Conservation (phyloP, 331 rosid genomes). For the Phaseolus coccineus region DNA sequence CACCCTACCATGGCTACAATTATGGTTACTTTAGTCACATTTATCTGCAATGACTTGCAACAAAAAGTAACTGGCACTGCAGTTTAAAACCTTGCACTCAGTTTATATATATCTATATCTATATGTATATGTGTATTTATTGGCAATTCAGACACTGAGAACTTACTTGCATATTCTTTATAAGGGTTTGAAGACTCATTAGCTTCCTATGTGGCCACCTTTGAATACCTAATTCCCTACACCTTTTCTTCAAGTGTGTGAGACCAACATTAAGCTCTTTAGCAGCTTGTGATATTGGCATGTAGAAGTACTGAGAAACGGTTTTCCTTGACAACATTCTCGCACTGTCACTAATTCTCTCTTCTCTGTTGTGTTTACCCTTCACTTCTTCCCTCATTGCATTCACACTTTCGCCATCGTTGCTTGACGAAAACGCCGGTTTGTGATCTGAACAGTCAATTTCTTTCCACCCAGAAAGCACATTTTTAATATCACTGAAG, state of each 20-base stretch:
- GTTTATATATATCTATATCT: neutral
- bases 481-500: slow-evolving; percentile 36
- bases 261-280: slow-evolving; percentile 80
- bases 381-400: slow-evolving; percentile 20
- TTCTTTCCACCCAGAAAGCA: slow-evolving; percentile 44
- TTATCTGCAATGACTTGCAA: neutral
- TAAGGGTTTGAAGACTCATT: slow-evolving; percentile 85
- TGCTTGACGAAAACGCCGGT: neutral
- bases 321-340: slow-evolving; percentile 56
- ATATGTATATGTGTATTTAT: neutral
- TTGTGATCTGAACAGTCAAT: slow-evolving; percentile 36
- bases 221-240: slow-evolving; percentile 82
- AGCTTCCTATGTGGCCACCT: slow-evolving; percentile 96
- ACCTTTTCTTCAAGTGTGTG: slow-evolving; percentile 81
- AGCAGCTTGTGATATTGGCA: slow-evolving; percentile 87
- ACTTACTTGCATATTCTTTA: slow-evolving; percentile 71
- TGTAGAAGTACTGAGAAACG: slow-evolving; percentile 68
- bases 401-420: slow-evolving; percentile 37
- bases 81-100: neutral
- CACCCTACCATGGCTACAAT: neutral
- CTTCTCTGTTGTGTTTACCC: slow-evolving; percentile 44
- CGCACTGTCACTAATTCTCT: slow-evolving; percentile 36
- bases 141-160: neutral
- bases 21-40: neutral
- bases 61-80: too few relatives aligned